Conservation (phyloP, 2,329 filamentous ascomycete species). For the Fusarium liriodendri region DNA sequence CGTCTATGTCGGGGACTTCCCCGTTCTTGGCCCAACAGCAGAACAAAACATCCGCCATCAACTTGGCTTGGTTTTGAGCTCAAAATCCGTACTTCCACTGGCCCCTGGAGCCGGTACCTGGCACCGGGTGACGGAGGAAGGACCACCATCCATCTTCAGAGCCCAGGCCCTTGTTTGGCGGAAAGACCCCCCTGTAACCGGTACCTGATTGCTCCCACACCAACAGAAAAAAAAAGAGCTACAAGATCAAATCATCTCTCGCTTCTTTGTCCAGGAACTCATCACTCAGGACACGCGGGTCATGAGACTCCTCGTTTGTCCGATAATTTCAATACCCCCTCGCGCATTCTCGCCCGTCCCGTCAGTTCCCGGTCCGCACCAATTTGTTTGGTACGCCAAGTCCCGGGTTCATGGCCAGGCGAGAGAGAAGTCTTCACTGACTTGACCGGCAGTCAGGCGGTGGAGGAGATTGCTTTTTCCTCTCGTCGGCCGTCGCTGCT, state of each 20-base stretch:
- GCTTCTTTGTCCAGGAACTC: conserved; percentile 34
- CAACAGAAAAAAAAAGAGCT: conserved; percentile 5
- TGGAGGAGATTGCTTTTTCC: conserved; percentile 19
- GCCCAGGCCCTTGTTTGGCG: conserved; percentile 34
- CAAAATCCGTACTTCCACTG: conserved; percentile 28
- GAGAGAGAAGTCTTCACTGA: conserved; percentile 9
- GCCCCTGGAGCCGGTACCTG: conserved; percentile 38
- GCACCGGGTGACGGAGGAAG: conserved; percentile 31
- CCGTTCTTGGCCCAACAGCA: neutral
- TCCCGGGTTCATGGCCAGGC: conserved; percentile 24
- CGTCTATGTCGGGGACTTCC: neutral
- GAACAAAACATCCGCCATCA: neutral
- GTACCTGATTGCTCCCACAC: conserved; percentile 44
- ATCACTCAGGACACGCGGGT: conserved; percentile 12
- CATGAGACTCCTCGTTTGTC: neutral
- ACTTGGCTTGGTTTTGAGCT: neutral
- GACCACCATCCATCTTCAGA: conserved; percentile 18
- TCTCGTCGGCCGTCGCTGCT: conserved; percentile 12
- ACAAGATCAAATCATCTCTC: conserved; percentile 35
- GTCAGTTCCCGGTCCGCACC: conserved; percentile 18
- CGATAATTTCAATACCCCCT: neutral
- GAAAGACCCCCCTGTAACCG: conserved; percentile 37
- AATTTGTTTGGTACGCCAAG: conserved; percentile 23
- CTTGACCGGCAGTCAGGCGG: conserved; percentile 16
- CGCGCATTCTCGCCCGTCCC: neutral